phyloP scores from a whole-genome alignment of 2,329 filamentous ascomycete species.

The Fusarium graminum region DNA sequence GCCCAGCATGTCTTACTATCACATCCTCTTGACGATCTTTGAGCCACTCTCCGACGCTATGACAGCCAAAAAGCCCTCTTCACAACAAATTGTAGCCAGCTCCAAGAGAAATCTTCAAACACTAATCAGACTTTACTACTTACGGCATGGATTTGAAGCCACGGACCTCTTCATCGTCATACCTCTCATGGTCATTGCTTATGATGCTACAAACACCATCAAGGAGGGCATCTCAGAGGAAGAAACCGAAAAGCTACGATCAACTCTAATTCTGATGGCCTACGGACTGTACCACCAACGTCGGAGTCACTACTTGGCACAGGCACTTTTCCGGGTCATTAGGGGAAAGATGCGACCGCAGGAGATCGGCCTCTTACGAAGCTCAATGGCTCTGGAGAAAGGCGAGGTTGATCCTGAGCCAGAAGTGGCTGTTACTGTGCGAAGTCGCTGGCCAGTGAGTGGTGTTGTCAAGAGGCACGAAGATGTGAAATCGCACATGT shows the following conservation, averaged over 20 bases:
- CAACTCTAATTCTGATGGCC: conserved; percentile 52
- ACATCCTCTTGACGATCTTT: conserved; percentile 47
- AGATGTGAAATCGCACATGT: conserved; percentile 42
- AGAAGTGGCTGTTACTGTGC: conserved; percentile 44
- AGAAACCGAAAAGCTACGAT: conserved; percentile 48
- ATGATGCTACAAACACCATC: conserved; percentile 48
- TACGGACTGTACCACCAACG: conserved; percentile 53
- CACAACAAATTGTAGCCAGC: conserved; percentile 41
- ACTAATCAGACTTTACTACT: conserved; percentile 50
- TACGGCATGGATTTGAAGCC: conserved; percentile 52
- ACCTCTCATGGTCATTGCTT: conserved; percentile 51
- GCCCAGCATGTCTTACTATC: conserved; percentile 45
- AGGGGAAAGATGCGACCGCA: conserved; percentile 51
- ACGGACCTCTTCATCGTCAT: conserved; percentile 52
- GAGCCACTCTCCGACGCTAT: conserved; percentile 41
- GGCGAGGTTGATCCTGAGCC: conserved; percentile 36
- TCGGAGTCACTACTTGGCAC: conserved; percentile 52
- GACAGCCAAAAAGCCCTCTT: neutral
- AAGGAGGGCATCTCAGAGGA: conserved; percentile 8
- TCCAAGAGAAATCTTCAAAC: conserved; percentile 44
- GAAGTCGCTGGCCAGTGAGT: conserved; percentile 52
- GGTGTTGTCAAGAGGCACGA: conserved; percentile 47
- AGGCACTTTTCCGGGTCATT: conserved; percentile 53
- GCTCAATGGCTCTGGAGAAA: conserved; percentile 35
- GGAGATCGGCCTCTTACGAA: conserved; percentile 43